Percentiles rank a stretch among this genome's conserved stretches.
These are phyloP conservation scores for Solanum virginianum DNA, from an alignment of 257 asterid species.

Conservation along the genomic window DNA sequence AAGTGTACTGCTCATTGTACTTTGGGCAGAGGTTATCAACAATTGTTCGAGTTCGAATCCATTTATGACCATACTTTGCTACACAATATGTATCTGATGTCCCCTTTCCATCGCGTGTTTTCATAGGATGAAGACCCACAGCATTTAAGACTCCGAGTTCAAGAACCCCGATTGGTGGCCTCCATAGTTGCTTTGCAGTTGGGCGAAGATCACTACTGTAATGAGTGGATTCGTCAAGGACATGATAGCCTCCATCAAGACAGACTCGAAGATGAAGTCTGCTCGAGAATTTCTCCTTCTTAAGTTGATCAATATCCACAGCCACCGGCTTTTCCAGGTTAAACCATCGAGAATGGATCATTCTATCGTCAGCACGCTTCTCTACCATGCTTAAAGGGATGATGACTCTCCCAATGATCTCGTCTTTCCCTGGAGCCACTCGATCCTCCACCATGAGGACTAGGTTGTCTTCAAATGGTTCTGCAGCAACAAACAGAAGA, in stretches of 20 bases:
- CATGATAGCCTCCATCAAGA: constrained; percentile 92
- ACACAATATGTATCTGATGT: constrained; percentile 84
- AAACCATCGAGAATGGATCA: constrained; percentile 79
- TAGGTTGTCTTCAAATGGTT: constrained; percentile 87
- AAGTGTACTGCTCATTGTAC: constrained; percentile 75
- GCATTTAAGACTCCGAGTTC: constrained; percentile 75
- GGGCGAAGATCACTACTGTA: constrained; percentile 90
- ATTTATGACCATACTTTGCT: constrained; percentile 81
- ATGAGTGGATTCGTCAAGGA: constrained; percentile 78
- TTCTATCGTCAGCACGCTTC: constrained; percentile 80
- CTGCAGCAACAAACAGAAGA: constrained; percentile 72
- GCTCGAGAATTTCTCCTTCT: constrained; percentile 72
- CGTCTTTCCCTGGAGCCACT: constrained; percentile 90
- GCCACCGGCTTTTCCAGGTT: constrained; percentile 66
- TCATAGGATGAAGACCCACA: constrained; percentile 81
- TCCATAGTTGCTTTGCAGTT: constrained; percentile 85
- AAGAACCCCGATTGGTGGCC: constrained; percentile 66
- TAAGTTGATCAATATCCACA: constrained; percentile 72
- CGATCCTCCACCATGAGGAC: constrained; percentile 80
- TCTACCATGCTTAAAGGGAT: constrained; percentile 66
- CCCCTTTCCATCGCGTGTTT: constrained; percentile 68
- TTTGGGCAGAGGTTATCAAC: constrained; percentile 69
- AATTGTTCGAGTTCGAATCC: constrained; percentile 80
- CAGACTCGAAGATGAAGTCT: constrained; percentile 76
- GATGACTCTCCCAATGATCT: constrained; percentile 68